phyloP scores from a whole-genome alignment of 768 basidiomycete species.

The Mycena latifolia region DNA sequence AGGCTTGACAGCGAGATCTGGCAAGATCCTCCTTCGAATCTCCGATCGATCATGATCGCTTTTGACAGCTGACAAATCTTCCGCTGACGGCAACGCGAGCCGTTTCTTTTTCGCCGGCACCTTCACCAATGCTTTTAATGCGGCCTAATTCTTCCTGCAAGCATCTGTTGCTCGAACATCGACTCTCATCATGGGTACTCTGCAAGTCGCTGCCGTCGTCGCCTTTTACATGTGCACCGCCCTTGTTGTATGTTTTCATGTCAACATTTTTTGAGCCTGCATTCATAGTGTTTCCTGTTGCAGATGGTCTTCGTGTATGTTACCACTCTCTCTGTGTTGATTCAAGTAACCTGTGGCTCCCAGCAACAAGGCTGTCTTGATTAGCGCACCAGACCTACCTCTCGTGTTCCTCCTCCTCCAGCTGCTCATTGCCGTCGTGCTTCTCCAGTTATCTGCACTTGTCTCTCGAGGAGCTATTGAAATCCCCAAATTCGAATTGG shows the following conservation, averaged over 20 bases:
- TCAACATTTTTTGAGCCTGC: too few relatives aligned
- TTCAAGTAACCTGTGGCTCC: slow-evolving; percentile 25
- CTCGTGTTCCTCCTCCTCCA: slow-evolving; percentile 77
- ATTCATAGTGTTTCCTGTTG: slow-evolving; percentile 1
- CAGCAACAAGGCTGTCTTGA: slow-evolving; percentile 85
- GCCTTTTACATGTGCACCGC: slow-evolving; percentile 84
- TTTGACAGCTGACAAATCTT: too few relatives aligned
- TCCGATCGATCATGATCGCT: too few relatives aligned
- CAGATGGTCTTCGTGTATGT: slow-evolving; percentile 68
- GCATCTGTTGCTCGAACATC: not conserved
- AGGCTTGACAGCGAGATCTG: too few relatives aligned
- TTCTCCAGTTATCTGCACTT: slow-evolving; percentile 68
- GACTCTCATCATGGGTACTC: slow-evolving; percentile 12
- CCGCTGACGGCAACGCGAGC: too few relatives aligned
- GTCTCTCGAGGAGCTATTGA: slow-evolving; percentile 60
- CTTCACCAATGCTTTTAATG: not conserved
- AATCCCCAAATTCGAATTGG: slow-evolving; percentile 67
- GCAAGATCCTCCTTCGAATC: too few relatives aligned
- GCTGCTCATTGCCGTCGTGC: slow-evolving; percentile 74
- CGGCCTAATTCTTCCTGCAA: not conserved
- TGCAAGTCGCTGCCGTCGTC: slow-evolving; percentile 78
- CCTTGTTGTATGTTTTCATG: slow-evolving; percentile 68
- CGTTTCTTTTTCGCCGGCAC: too few relatives aligned
- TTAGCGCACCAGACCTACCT: slow-evolving; percentile 73
- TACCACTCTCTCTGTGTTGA: not conserved